These are phyloP conservation scores for Antrodiella citrinella DNA, from an alignment of 768 basidiomycete genomes.

Conservation along the genomic window DNA sequence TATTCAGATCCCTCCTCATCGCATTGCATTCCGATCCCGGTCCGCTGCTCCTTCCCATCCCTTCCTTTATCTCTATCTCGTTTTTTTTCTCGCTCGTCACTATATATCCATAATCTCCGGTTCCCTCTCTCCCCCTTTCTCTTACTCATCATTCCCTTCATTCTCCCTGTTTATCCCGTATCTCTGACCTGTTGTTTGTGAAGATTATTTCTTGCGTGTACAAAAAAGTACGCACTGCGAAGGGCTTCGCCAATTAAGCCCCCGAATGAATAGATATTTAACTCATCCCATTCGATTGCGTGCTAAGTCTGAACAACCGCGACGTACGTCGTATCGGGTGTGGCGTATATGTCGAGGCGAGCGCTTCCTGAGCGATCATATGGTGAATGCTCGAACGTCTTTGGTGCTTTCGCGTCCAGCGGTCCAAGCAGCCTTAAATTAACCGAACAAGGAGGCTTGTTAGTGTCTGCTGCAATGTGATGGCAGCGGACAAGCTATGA, in stretches of 20 bases:
- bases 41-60: conserved; percentile 3
- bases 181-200: conserved; percentile 3
- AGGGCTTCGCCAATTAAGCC: conserved; percentile 44
- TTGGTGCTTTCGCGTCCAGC: too few relatives aligned
- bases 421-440: too few relatives aligned
- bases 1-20: neutral
- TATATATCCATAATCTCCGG: neutral
- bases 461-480: too few relatives aligned
- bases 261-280: conserved; percentile 29
- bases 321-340: too few relatives aligned
- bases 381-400: too few relatives aligned
- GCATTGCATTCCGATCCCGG: neutral
- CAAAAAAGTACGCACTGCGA: conserved; percentile 24
- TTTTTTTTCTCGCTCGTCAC: conserved; percentile 12
- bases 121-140: neutral
- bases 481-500: too few relatives aligned
- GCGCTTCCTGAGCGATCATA: too few relatives aligned
- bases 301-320: neutral
- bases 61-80: conserved; percentile 1
- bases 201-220: neutral
- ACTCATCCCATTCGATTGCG: neutral
- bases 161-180: too few relatives aligned
- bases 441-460: too few relatives aligned
- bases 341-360: too few relatives aligned
- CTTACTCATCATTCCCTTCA: too few relatives aligned